Conservation (phyloP, 306 rosid genomes). For the Cicer cuneatum region DNA sequence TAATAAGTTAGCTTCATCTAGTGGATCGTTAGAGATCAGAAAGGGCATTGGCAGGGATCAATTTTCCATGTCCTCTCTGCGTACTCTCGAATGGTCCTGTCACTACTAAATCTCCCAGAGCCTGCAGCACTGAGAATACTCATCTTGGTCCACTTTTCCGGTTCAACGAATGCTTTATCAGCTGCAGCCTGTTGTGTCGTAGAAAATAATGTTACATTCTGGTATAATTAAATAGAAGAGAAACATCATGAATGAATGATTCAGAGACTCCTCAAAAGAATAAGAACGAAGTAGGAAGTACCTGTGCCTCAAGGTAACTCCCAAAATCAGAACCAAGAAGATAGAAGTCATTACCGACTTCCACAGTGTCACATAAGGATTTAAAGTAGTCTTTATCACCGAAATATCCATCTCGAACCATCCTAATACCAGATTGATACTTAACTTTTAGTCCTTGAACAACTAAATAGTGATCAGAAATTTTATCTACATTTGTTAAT, state of each 20-base stretch:
- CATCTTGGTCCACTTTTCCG: constrained; percentile 70
- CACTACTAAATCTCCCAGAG: constrained; percentile 78
- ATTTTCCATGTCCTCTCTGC: constrained; percentile 74
- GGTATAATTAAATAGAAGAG: constrained; percentile 5
- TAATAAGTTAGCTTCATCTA: constrained; percentile 14
- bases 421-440: constrained; percentile 51
- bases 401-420: constrained; percentile 76
- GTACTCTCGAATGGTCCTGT: constrained; percentile 68
- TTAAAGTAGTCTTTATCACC: constrained; percentile 66
- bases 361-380: constrained; percentile 69
- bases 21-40: constrained; percentile 42
- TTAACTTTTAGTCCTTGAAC: constrained; percentile 21
- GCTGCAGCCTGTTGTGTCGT: constrained; percentile 66
- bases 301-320: constrained; percentile 84
- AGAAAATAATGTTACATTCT: constrained; percentile 22
- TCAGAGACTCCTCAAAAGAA: constrained; percentile 17
- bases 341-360: constrained; percentile 62
- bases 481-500: constrained; percentile 8
- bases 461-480: background rate
- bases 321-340: constrained; percentile 68
- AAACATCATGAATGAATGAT: background rate
- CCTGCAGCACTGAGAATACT: constrained; percentile 74
- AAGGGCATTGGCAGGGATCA: constrained; percentile 72
- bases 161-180: constrained; percentile 66
- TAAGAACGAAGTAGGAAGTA: constrained; percentile 38